Base-by-base conservation (phyloP, 345 rosid genomes). In the Hibiscus trionum region DNA sequence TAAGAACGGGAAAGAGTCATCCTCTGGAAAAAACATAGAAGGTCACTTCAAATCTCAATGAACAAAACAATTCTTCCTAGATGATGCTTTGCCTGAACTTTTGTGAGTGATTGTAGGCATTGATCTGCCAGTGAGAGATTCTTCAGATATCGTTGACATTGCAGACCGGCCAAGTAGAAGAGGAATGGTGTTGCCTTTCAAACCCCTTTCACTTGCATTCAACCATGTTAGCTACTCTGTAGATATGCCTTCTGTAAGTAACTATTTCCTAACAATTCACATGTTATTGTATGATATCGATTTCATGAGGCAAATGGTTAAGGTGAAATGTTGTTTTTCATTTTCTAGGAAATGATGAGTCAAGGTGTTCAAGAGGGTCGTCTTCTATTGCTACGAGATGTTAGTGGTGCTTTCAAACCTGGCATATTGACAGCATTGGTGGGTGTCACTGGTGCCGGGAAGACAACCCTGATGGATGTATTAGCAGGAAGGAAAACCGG, bases 391-490 rank as follows among this genome's bases (percentile, higher is more conserved):
- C 82, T 91, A 70, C 72, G 77, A 67, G 76, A 86, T 49, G 87
- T 86, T 42, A 86, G 93, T 35, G 93, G 97, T 67, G 86, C 91
- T 77, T 89, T 91, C 61, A 86, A 86, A 73, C 88, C 94, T 0
- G 94, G 97, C 14, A 73, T 84, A 26, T 71, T 91, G 73, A 89
- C 94, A 72, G 94, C 94, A 12, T 76, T 89, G 11, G 85, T 91
- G 58, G 97, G 97, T 5, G 88, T 89, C 1, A 89, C 91, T 46
- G 97, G 97, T 35, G 97, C 97, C 15, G 97, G 97, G 16, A 91
- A 89, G 79, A 91, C 97, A 17, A 91, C 97, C 1, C 80, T 91
- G 67, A 87, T 91, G 87, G 97, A 91, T 74, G 95, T 91, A n/a
- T 74, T 87, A 60, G 84, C 88, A 12, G 90, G 88, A 57, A 84